phyloP scores from a whole-genome alignment of 2,329 filamentous ascomycete genomes.

The Seiridium unicorne region DNA sequence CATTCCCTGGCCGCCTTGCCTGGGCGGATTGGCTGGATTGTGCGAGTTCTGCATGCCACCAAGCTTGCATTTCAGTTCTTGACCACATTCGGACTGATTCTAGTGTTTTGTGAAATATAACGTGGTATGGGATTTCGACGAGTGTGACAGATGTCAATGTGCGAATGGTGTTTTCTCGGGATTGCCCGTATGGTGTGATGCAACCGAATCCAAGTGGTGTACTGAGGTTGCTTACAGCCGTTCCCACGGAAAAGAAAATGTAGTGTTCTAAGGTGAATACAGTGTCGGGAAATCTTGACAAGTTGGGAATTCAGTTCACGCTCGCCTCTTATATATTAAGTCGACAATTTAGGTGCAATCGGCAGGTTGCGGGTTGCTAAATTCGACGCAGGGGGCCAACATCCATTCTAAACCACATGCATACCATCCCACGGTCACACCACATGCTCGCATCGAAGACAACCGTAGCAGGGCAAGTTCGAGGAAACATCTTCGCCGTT shows the following conservation, averaged over 20 bases:
- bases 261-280: too few relatives aligned
- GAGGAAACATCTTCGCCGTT: neutral
- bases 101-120: neutral
- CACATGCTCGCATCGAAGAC: neutral
- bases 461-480: neutral
- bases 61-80: conserved; percentile 2
- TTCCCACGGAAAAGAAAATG: too few relatives aligned
- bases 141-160: too few relatives aligned
- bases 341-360: too few relatives aligned
- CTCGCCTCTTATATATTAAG: too few relatives aligned
- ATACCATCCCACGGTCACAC: neutral
- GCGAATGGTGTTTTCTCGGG: too few relatives aligned
- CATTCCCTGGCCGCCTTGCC: neutral
- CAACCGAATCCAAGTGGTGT: too few relatives aligned
- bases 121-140: neutral
- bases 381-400: neutral
- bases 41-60: neutral
- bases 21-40: neutral
- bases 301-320: too few relatives aligned
- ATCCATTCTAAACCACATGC: neutral
- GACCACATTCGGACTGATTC: neutral
- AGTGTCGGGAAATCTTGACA: too few relatives aligned
- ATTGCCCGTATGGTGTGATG: too few relatives aligned
- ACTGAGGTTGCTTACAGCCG: too few relatives aligned
- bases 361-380: neutral